Conservation (phyloP, 305 asterid genomes). For the Ajuga reptans region DNA sequence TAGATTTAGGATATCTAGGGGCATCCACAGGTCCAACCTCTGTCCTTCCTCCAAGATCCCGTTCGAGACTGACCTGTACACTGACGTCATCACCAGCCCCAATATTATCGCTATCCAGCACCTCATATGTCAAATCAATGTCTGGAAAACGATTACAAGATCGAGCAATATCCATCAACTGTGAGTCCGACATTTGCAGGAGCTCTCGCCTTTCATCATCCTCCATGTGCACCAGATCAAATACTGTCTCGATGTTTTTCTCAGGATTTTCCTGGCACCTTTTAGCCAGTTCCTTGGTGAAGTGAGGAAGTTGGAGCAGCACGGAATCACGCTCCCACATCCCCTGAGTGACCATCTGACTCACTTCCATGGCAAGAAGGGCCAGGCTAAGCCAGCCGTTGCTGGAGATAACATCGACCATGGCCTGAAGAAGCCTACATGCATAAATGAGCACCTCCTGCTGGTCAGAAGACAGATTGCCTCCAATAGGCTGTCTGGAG, state of each 20-base stretch:
- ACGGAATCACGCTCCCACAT: slow-evolving; percentile 87
- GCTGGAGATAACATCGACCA: slow-evolving; percentile 94
- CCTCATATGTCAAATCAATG: slow-evolving; percentile 61
- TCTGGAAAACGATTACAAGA: slow-evolving; percentile 77
- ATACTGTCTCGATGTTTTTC: slow-evolving; percentile 59
- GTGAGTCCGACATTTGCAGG: slow-evolving; percentile 69
- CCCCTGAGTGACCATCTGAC: slow-evolving; percentile 90
- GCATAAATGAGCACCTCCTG: slow-evolving; percentile 72
- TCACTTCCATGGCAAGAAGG: slow-evolving; percentile 83
- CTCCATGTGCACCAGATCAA: slow-evolving; percentile 81
- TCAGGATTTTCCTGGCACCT: slow-evolving; percentile 73
- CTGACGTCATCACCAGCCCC: slow-evolving; percentile 52
- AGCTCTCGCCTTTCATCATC: slow-evolving; percentile 80
- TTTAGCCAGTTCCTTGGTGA: slow-evolving; percentile 77
- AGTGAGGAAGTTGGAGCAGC: slow-evolving; percentile 87
- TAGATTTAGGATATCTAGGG: slow-evolving; percentile 68
- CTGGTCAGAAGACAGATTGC: slow-evolving; percentile 70
- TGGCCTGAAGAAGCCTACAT: slow-evolving; percentile 75
- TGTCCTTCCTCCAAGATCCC: slow-evolving; percentile 70
- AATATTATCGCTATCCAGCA: slow-evolving; percentile 36
- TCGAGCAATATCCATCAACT: slow-evolving; percentile 69
- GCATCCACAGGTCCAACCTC: slow-evolving; percentile 84
- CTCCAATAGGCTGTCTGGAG: slow-evolving; percentile 66
- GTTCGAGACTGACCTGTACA: slow-evolving; percentile 54
- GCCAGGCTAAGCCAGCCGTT: slow-evolving; percentile 80